phyloP scores from a whole-genome alignment of 352 stramenopile species.

The Peronosclerospora sorghi region DNA sequence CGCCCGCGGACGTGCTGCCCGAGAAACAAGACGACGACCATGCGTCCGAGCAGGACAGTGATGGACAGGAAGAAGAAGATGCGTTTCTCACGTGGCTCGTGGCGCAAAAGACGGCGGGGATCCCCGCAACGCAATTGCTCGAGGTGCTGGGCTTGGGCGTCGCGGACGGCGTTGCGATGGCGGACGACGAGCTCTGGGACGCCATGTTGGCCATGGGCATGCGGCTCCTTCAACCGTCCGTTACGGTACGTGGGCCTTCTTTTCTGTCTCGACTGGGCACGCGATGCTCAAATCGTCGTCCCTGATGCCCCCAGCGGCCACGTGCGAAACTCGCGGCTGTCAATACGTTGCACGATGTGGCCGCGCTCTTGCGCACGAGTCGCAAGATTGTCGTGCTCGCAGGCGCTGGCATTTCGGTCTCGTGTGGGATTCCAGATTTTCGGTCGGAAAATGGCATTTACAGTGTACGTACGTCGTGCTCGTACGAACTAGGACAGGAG shows the following conservation, averaged over 20 bases:
- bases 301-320: conserved; percentile 21
- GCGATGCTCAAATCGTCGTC: no score
- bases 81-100: conserved; percentile 74
- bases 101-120: conserved; percentile 59
- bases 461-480: conserved; percentile 41
- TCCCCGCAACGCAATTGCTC: conserved; percentile 56
- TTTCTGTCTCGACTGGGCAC: no score
- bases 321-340: conserved; percentile 41
- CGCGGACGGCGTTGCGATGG: conserved; percentile 61
- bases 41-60: conserved; percentile 22
- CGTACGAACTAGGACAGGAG: neutral
- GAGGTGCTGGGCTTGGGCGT: conserved; percentile 68
- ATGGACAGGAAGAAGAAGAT: conserved; percentile 66
- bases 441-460: conserved; percentile 89
- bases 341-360: conserved; percentile 69
- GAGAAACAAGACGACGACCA: conserved; percentile 15
- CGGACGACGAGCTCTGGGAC: conserved; percentile 78
- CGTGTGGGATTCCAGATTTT: conserved; percentile 98
- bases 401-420: conserved; percentile 93
- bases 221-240: conserved; percentile 55
- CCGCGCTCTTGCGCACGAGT: conserved; percentile 48
- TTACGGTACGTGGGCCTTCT: conserved; percentile 37
- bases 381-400: conserved; percentile 89
- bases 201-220: conserved; percentile 81
- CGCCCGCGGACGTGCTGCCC: conserved; percentile 3